Evolutionary conservation across 129 eudicot species (phyloP).

Genomic region (Chrysanthemum lavandulifolium): DNA sequence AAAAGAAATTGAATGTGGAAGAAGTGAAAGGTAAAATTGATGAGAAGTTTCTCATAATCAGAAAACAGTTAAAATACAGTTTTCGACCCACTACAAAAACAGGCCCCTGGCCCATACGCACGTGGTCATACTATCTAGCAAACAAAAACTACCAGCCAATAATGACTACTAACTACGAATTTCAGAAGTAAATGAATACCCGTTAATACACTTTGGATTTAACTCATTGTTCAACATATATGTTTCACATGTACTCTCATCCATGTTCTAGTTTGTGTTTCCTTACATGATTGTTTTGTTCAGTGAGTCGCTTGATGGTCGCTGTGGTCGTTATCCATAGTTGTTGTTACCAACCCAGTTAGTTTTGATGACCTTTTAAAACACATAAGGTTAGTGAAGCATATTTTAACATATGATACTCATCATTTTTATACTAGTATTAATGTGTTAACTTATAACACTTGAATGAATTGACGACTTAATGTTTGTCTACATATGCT

Average conservation of each 20-base stretch:
- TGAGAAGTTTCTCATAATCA: too few relatives aligned
- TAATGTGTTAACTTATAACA: background rate
- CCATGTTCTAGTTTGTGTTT: conserved; percentile 19
- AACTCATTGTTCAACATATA: background rate
- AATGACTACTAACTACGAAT: too few relatives aligned
- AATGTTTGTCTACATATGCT: background rate
- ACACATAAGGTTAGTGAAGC: conserved; percentile 55
- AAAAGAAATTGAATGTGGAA: conserved; percentile 65
- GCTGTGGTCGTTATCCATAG: conserved; percentile 84
- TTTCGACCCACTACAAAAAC: too few relatives aligned
- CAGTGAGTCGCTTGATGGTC: conserved; percentile 98
- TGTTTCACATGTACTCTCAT: background rate
- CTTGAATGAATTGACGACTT: conserved; percentile 11
- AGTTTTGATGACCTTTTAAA: conserved; percentile 79
- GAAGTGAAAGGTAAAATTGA: conserved; percentile 79
- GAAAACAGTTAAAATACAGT: too few relatives aligned
- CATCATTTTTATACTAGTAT: background rate
- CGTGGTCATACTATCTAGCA: too few relatives aligned
- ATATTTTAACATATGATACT: background rate
- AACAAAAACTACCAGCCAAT: too few relatives aligned
- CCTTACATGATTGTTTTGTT: conserved; percentile 22
- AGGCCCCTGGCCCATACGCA: too few relatives aligned
- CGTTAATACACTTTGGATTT: too few relatives aligned
- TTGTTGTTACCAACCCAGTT: conserved; percentile 72
- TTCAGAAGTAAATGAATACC: too few relatives aligned